A percentile compares a stretch with the other conserved stretches of the same genome.
These are phyloP conservation scores for Mycena venus DNA, from an alignment of 768 basidiomycete genomes.

Conservation along the genomic window DNA sequence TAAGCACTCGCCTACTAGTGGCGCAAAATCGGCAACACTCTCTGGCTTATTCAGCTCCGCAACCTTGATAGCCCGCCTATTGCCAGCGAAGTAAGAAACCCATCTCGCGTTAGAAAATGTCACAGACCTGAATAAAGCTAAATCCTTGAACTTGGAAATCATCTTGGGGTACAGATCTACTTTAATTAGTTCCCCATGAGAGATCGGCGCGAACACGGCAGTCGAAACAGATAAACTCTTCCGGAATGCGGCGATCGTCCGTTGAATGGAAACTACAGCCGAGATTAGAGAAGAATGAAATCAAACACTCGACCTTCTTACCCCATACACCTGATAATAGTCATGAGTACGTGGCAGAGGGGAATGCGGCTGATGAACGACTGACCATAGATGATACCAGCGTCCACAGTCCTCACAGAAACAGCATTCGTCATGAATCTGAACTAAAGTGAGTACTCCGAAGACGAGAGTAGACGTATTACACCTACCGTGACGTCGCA, in stretches of 20 bases:
- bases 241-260: conserved; percentile 70
- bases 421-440: conserved; percentile 70
- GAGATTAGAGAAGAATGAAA: conserved; percentile 5
- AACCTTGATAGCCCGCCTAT: conserved; percentile 78
- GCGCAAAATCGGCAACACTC: conserved; percentile 67
- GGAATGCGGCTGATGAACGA: conserved; percentile 8
- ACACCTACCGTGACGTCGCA: conserved; percentile 71
- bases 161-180: conserved; percentile 68
- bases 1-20: conserved; percentile 65
- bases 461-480: neutral
- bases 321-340: conserved; percentile 55
- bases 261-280: conserved; percentile 70
- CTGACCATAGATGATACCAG: conserved; percentile 86
- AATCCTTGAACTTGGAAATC: conserved; percentile 74
- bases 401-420: conserved; percentile 81
- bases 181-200: conserved; percentile 79
- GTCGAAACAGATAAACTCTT: conserved; percentile 78
- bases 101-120: neutral
- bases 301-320: conserved; percentile 18
- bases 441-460: neutral
- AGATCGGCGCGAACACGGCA: conserved; percentile 77
- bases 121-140: conserved; percentile 77
- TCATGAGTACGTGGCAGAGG: neutral
- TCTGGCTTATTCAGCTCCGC: conserved; percentile 64
- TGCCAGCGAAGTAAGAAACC: conserved; percentile 1